phyloP scores from a whole-genome alignment of 805 yeast species.

The Cephaloascus fragrans region DNA sequence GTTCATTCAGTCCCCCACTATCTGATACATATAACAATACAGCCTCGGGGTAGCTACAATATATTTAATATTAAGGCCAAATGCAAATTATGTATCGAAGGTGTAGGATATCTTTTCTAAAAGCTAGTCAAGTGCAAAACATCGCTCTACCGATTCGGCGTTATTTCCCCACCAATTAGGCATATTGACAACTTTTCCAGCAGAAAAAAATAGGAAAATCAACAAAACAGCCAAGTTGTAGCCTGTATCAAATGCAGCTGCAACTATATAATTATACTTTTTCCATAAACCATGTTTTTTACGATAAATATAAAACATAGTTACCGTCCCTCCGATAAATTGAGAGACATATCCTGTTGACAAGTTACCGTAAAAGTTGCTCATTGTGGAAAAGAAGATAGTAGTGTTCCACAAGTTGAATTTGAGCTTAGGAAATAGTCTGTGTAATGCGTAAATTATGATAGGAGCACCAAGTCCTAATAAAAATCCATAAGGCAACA shows the following conservation, averaged over 20 bases:
- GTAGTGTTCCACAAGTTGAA: slow-evolving; percentile 35
- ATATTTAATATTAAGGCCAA: too few relatives aligned
- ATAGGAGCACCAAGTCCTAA: slow-evolving; percentile 30
- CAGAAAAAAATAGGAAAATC: slow-evolving; percentile 21
- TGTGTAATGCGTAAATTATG: slow-evolving; percentile 11
- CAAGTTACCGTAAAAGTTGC: slow-evolving; percentile 37
- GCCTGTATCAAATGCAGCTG: slow-evolving; percentile 44
- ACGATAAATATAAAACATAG: slow-evolving; percentile 34
- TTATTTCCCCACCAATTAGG: slow-evolving; percentile 46
- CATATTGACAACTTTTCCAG: slow-evolving; percentile 7
- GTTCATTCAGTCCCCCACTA: too few relatives aligned
- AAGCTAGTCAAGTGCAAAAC: slow-evolving; percentile 24
- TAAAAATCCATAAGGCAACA: slow-evolving; percentile 33
- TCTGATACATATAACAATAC: too few relatives aligned
- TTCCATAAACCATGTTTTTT: slow-evolving; percentile 29
- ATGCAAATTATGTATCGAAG: too few relatives aligned
- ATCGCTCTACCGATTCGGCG: slow-evolving; percentile 29
- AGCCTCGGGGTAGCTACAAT: too few relatives aligned
- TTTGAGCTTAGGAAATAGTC: slow-evolving; percentile 1
- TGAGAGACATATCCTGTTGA: slow-evolving; percentile 39
- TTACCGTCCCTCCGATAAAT: slow-evolving; percentile 35
- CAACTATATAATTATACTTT: slow-evolving; percentile 34
- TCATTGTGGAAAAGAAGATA: slow-evolving; percentile 37
- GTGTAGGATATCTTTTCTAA: too few relatives aligned
- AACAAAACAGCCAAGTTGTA: slow-evolving; percentile 30